Evolutionary conservation across 495 filamentous ascomycete species (phyloP).

Genomic region (Annulohypoxylon maeteangense): DNA sequence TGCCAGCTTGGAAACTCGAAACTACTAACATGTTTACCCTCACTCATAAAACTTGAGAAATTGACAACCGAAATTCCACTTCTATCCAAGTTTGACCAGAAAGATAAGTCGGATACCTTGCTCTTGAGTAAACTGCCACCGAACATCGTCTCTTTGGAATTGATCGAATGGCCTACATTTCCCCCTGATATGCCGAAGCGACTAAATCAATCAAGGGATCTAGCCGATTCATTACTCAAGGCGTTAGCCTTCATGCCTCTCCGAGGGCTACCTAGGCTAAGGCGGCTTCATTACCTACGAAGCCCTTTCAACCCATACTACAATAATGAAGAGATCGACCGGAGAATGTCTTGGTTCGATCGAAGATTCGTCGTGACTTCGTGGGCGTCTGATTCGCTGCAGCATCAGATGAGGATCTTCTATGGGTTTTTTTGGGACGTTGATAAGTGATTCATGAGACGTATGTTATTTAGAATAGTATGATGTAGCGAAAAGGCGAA

Average conservation of each 20-base stretch:
- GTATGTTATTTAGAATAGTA: not conserved
- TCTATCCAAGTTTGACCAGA: not conserved
- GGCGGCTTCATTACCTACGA: not conserved
- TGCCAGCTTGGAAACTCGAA: not conserved
- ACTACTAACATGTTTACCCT: conserved; percentile 6
- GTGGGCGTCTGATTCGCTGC: not conserved
- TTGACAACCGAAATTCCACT: conserved; percentile 21
- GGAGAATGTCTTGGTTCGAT: not conserved
- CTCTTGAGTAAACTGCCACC: not conserved
- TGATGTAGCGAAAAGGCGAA: not conserved
- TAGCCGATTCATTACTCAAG: not conserved
- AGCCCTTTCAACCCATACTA: not conserved
- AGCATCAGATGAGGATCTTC: not conserved
- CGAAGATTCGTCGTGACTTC: not conserved
- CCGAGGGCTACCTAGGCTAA: not conserved
- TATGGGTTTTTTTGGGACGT: not conserved
- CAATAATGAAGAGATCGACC: not conserved
- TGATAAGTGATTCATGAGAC: not conserved
- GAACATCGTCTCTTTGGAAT: conserved; percentile 8
- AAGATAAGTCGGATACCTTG: not conserved
- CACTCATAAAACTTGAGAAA: conserved; percentile 6
- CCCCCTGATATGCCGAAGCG: not conserved
- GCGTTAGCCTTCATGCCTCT: not conserved
- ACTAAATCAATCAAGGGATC: not conserved
- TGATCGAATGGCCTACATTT: not conserved